Base-by-base conservation (phyloP, 129 eudicot species). In the Ambrosia trifida region DNA sequence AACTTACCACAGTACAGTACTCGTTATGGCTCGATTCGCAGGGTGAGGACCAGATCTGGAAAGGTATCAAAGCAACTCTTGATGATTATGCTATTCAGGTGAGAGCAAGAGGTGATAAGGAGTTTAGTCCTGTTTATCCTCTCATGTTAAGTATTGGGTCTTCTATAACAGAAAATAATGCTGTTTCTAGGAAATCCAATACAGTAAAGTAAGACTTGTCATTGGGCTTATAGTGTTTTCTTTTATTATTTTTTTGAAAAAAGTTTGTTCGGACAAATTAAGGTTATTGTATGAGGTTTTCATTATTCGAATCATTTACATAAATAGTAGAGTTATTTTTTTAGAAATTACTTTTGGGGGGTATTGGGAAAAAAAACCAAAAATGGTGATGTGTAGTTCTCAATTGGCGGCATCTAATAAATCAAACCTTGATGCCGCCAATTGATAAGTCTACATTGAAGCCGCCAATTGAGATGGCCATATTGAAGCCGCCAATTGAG, bases 41-140 rank as follows among this genome's bases (percentile, higher is more conserved):
- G 40, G 96, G 98, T 7, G 98, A 93, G 78, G 95, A 93, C 54
- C 98, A 93, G 74, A 85, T 93, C 32, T 93, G 98, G 96, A 93
- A 76, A 68, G 98, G 96, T 9, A 80, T 93, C 5, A 93, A 93
- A 76, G 96, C 95, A 0, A 93, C 96, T 19, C 85, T 93, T 44
- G 98, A 89, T 68, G 98, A 93, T 83, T 93, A 93, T 59, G 96
- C 89, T 2, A 82, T 81, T 9, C 84, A 82, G 20, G 96, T 93
- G 9, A 82, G 82, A 66, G 85, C 87, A 38, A 80, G 96, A 76
- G 96, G 96, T 0, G 96, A 87, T 20, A 89, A 87, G 84, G 95
- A 93, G 61, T 89, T 93, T 68, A 85, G 87, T 66, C 96, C 96
- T 2, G 98, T 93, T 14, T 93, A 93, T 76, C 96, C 98, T 58